Conservation (phyloP, 169 alveolate genomes). For the Cryptosporidium bovis region DNA sequence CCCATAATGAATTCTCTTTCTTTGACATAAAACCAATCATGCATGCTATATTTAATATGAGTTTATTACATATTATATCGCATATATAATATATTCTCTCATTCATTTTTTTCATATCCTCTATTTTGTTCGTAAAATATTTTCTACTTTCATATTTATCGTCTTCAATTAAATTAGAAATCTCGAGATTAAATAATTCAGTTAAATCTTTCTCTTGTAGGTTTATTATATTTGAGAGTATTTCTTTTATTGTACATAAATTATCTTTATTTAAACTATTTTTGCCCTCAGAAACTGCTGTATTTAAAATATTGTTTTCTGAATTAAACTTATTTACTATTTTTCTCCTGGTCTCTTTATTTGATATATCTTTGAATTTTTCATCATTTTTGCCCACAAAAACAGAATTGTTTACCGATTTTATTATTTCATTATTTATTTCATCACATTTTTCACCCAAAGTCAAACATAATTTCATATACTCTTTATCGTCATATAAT, state of each 20-base stretch:
- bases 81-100: slow-evolving; percentile 6
- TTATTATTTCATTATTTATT: slow-evolving; percentile 1
- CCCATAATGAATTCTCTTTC: slow-evolving; percentile 43
- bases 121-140: background rate
- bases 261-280: background rate
- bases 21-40: slow-evolving; percentile 34
- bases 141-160: background rate
- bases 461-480: background rate
- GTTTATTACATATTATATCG: slow-evolving; percentile 18
- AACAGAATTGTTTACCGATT: background rate
- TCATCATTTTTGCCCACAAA: background rate
- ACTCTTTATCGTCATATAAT: background rate
- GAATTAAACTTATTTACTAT: slow-evolving; percentile 1
- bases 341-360: background rate
- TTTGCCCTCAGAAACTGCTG: background rate
- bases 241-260: background rate
- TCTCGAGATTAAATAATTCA: background rate
- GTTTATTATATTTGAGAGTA: slow-evolving; percentile 17
- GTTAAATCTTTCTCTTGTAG: slow-evolving; percentile 46
- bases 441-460: slow-evolving; percentile 4
- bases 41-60: slow-evolving; percentile 27
- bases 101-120: slow-evolving; percentile 5
- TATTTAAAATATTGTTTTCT: background rate
- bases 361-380: background rate
- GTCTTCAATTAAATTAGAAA: background rate